phyloP scores from a whole-genome alignment of 1,139 yeast species.

The Zygosaccharomyces sapae region DNA sequence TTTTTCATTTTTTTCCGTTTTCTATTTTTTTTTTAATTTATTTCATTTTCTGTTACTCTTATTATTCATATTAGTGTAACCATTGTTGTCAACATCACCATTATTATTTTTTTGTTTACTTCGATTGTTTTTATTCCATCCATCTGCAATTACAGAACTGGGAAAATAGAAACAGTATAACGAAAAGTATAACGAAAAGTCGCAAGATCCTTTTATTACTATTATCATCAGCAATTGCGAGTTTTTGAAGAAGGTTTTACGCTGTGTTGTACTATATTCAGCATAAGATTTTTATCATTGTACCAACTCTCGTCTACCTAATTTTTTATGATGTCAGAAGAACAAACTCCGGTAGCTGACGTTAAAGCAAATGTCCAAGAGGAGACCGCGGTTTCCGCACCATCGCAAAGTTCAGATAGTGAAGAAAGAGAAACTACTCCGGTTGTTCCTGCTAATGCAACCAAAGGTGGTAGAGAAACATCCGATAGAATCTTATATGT shows the following conservation, averaged over 20 bases:
- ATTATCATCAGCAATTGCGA: background rate
- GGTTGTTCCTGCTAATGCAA: conserved; percentile 59
- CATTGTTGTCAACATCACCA: background rate
- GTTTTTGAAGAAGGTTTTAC: background rate
- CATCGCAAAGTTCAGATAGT: conserved; percentile 8
- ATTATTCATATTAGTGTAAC: background rate
- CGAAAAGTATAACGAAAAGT: no score
- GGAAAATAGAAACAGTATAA: no score
- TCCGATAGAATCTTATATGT: conserved; percentile 71
- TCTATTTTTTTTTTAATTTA: background rate
- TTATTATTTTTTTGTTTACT: background rate
- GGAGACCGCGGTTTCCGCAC: background rate
- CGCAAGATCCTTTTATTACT: no score
- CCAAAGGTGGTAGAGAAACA: conserved; percentile 77
- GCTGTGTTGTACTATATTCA: background rate
- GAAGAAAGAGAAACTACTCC: conserved; percentile 26
- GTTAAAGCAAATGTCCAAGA: background rate
- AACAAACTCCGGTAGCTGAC: background rate
- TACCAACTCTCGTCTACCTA: no score
- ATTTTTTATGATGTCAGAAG: conserved; percentile 2
- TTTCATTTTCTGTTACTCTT: background rate
- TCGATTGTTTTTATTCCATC: background rate
- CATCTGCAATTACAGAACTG: background rate
- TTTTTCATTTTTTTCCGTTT: background rate
- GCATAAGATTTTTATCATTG: background rate